Base-by-base conservation (phyloP, 2,329 filamentous ascomycete species). In the Hypoxylon sp. region DNA sequence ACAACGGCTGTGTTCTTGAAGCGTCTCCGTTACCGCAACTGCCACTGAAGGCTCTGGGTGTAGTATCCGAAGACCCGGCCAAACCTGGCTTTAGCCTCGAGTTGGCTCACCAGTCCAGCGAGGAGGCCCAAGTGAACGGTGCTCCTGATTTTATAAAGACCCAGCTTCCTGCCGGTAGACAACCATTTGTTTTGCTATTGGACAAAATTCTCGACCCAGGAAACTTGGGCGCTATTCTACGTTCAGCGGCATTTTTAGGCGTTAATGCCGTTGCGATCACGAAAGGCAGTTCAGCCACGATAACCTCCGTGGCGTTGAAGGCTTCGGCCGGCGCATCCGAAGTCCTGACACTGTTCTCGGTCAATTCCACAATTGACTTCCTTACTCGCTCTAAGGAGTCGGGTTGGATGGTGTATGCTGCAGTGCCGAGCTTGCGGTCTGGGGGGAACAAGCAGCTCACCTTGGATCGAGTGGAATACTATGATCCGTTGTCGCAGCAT, bases 1-100 rank as follows among this genome's bases (percentile, higher is more conserved):
- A 99, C 78, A 97, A 98, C 73, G 94, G 94, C 48, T 89, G 90
- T 70, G 83, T 98, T 15, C 85, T 99, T 3, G 95, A 99, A 78
- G 88, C 91, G 13, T 97, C 93, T 0, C 91, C 91, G 1, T 78
- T 98, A 1, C 93, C 93, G 0, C 87, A 89, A 68, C 79, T 87
- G 1, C 92, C 91, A 0, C 80, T 94, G 44, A 82, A 80, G 28
- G 80, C 83, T 15, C 80, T 96, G 3, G 83, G 84, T 0, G 64
- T 77, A 1, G 74, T 87, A 4, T 79, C 80, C 1, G 75, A 83
- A 1, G 78, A 80, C 26, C 73, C 81, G 1, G 76, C 71, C 54
- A 79, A 74, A 66, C 73, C 80, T 0, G 81, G 84, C 49, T 92
- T 92, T 71, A 75, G 81, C 5, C 78, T 94, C 22, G 78, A 80